Base-by-base conservation (phyloP, 2,329 filamentous ascomycete genomes). In the Diplocarpon rosae region DNA sequence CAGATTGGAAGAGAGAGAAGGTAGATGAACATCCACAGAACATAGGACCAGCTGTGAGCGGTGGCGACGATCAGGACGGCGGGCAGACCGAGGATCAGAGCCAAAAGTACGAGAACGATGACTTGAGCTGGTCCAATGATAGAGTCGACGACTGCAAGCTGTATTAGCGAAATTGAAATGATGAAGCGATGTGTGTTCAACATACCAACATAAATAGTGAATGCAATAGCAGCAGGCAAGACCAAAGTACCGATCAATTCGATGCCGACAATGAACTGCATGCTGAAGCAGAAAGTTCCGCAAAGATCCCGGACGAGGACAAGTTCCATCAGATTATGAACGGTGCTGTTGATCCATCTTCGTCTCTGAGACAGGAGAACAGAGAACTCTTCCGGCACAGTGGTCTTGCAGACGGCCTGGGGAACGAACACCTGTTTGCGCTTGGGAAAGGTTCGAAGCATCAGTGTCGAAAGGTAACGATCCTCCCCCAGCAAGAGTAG, bases 201-300 rank as follows among this genome's bases (percentile, higher is more conserved):
- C 83, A 76, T 78, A 89, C 84, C 80, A 59, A 98, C 82, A 66
- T 98, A 98, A 62, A 96, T 80, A 15, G 92, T 98, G 64, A 98
- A 98, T 3, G 85, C 83, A 62, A 98, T 96, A 54, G 93, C 93
- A 37, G 92, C 93, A 2, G 92, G 92, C 16, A 98, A 73, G 10
- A 98, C 92, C 43, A 98, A 72, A 1, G 93, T 98, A 57, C 92
- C 92, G 44, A 96, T 76, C 44, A 98, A 73, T 67, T 98, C 92
- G 60, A 98, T 85, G 63, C 89, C 94, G 51, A 98, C 83, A 53
- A 98, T 83, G 62, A 98, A 98, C 67, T 98, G 92, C 92, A 98
- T 98, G 65, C 87, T 95, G 72, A 98, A 98, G 72, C 93, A 98
- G 70, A 98, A 98, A 2, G 92, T 98, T 54, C 92, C 92, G 62